Conservation (phyloP, 495 filamentous ascomycete genomes). For the Trichoderma parareesei region DNA sequence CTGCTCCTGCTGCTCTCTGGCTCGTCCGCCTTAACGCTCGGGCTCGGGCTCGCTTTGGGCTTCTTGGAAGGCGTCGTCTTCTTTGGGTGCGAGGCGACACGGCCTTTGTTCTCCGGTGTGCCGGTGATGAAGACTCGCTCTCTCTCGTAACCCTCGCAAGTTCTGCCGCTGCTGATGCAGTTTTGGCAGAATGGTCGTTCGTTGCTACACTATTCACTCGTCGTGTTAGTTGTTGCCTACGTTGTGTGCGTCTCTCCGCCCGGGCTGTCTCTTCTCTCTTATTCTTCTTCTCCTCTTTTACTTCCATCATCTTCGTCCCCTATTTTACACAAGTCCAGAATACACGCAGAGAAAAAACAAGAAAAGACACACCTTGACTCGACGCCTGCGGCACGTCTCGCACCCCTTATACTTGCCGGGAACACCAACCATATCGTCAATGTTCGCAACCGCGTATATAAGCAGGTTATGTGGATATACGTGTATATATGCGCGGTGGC, state of each 20-base stretch:
- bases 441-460: not conserved
- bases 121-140: constrained; percentile 44
- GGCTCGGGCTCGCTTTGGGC: constrained; percentile 15
- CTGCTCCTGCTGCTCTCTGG: constrained; percentile 5
- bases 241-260: too few relatives aligned
- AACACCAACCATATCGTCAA: constrained; percentile 32
- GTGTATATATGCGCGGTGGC: not conserved
- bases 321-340: not conserved
- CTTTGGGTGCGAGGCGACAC: constrained; percentile 40
- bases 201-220: constrained; percentile 44
- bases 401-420: constrained; percentile 42
- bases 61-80: constrained; percentile 28
- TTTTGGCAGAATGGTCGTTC: constrained; percentile 54
- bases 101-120: constrained; percentile 34
- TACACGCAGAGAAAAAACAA: not conserved
- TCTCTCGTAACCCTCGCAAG: constrained; percentile 54
- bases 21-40: constrained; percentile 4
- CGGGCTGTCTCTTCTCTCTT: not conserved
- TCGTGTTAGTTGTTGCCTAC: constrained; percentile 9
- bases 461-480: not conserved
- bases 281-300: not conserved
- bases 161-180: constrained; percentile 53
- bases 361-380: constrained; percentile 26
- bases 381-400: constrained; percentile 34
- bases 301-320: not conserved